Evolutionary conservation across 805 yeast genomes (phyloP).

Genomic region (Brettanomyces bruxellensis): DNA sequence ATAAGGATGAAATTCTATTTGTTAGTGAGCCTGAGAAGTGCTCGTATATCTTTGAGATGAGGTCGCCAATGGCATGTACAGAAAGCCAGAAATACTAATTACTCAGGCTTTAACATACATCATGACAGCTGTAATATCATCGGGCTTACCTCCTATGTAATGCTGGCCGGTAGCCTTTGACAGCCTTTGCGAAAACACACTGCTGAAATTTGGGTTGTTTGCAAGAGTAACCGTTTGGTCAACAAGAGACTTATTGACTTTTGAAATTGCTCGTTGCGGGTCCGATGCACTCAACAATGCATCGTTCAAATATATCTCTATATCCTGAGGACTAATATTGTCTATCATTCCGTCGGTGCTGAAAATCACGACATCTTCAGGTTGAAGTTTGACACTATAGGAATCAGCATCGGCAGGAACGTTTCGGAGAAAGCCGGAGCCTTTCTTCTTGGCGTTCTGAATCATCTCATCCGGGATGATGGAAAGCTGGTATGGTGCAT

Average conservation of each 20-base stretch:
- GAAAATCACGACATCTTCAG: constrained; percentile 69
- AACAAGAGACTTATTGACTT: constrained; percentile 49
- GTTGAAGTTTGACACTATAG: constrained; percentile 53
- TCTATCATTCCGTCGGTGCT: constrained; percentile 95
- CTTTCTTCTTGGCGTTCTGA: constrained; percentile 42
- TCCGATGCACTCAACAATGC: constrained; percentile 25
- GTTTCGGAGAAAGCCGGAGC: constrained; percentile 62
- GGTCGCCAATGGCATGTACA: constrained; percentile 38
- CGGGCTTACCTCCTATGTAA: constrained; percentile 90
- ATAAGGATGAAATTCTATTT: constrained; percentile 39
- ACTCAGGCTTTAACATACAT: constrained; percentile 38
- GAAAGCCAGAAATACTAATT: constrained; percentile 3
- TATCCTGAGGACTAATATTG: constrained; percentile 66
- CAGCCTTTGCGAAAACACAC: constrained; percentile 80
- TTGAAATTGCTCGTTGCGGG: constrained; percentile 30
- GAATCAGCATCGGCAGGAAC: constrained; percentile 61
- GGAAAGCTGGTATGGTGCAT: constrained; percentile 87
- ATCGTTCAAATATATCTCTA: constrained; percentile 59
- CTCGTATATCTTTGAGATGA: constrained; percentile 50
- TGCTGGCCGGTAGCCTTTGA: constrained; percentile 55
- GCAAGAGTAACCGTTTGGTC: constrained; percentile 59
- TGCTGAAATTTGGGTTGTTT: constrained; percentile 62
- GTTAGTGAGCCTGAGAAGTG: constrained; percentile 90
- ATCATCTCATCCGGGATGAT: constrained; percentile 62
- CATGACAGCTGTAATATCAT: constrained; percentile 81